These are phyloP conservation scores for Aspergillus oerlinghausenensis DNA, from an alignment of 2,329 filamentous ascomycete species.

Conservation along the genomic window DNA sequence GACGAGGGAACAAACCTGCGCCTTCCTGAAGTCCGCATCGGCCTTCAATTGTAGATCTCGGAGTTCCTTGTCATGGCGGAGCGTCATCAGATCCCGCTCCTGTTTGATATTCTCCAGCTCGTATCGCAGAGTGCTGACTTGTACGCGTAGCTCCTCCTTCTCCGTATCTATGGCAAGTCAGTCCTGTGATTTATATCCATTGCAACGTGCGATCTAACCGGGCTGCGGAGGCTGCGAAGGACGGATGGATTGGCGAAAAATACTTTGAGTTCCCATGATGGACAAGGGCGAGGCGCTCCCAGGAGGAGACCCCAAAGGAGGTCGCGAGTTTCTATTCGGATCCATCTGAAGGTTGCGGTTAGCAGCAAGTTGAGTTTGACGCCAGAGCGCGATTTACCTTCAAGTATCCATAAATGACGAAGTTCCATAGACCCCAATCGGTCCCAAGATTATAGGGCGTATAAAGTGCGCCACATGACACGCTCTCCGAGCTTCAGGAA, in stretches of 20 bases:
- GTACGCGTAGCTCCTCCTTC: constrained; percentile 79
- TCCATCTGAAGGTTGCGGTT: constrained; percentile 27
- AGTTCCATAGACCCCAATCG: not conserved
- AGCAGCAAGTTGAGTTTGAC: not conserved
- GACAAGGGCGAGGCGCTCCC: constrained; percentile 46
- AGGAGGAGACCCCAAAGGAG: constrained; percentile 57
- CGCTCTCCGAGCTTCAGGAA: not conserved
- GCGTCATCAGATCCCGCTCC: constrained; percentile 72
- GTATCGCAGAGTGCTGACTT: constrained; percentile 83
- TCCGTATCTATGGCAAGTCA: constrained; percentile 31
- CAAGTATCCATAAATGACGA: not conserved
- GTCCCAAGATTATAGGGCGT: not conserved
- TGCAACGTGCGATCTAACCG: constrained; percentile 24
- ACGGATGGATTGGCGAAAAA: constrained; percentile 35
- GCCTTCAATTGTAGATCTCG: constrained; percentile 73
- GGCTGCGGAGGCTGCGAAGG: constrained; percentile 32
- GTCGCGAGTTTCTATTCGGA: constrained; percentile 45
- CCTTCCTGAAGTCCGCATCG: constrained; percentile 77
- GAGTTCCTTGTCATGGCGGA: constrained; percentile 79
- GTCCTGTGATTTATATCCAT: not conserved
- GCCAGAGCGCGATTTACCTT: not conserved
- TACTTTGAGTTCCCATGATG: constrained; percentile 29
- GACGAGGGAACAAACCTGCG: constrained; percentile 41
- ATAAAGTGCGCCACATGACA: not conserved
- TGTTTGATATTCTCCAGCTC: constrained; percentile 82